Evolutionary conservation across 108 stramenopile species (phyloP).

Genomic region (Pelagomonas calceolata): DNA sequence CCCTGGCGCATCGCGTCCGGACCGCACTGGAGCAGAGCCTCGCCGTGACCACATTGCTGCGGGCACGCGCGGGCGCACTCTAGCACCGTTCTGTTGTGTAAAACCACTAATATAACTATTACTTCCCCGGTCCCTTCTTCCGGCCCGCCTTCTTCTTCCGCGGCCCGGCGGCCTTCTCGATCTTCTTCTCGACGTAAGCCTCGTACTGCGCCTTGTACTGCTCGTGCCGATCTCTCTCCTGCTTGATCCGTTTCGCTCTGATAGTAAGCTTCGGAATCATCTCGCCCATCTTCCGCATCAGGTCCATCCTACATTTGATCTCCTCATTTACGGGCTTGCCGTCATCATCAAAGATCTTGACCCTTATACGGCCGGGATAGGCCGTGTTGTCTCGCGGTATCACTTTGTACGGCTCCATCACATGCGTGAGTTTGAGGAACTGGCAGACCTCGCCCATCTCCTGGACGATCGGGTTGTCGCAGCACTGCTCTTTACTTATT

Average conservation of each 20-base stretch:
- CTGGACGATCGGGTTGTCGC: constrained; percentile 1
- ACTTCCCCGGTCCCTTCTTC: too few species aligned
- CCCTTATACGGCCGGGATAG: background rate
- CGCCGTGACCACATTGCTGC: too few species aligned
- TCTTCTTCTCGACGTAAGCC: background rate
- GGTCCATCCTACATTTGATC: background rate
- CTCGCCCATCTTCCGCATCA: constrained; percentile 8
- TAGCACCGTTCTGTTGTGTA: too few species aligned
- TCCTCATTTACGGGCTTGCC: background rate
- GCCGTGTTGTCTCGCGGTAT: background rate
- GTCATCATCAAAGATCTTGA: background rate
- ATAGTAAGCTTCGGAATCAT: constrained; percentile 4
- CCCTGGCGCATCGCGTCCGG: too few species aligned
- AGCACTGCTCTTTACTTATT: background rate
- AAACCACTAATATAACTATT: too few species aligned
- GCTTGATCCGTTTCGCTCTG: too few species aligned
- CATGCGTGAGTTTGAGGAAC: background rate
- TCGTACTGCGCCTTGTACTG: background rate
- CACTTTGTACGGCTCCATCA: constrained; percentile 5
- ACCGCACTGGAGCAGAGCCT: too few species aligned
- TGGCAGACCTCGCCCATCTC: constrained; percentile 8
- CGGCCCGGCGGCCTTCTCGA: background rate
- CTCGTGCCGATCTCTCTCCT: too few species aligned
- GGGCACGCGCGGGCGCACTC: too few species aligned
- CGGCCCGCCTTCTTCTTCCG: constrained; percentile 11